Evolutionary conservation across 768 basidiomycete species (phyloP).

Genomic region (Solioccasus polychromus): DNA sequence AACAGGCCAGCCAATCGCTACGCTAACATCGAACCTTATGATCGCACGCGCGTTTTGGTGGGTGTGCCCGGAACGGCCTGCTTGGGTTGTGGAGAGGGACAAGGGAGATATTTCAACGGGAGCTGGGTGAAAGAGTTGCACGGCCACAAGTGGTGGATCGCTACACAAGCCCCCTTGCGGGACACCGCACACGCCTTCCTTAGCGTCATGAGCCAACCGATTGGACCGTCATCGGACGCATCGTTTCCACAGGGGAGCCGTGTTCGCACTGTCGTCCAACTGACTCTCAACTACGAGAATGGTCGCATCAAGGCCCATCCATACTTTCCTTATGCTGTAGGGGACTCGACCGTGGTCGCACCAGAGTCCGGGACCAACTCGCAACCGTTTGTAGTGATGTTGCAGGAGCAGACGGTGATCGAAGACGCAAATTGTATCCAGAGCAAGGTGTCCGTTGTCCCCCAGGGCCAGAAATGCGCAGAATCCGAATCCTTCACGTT

Average conservation of each 20-base stretch:
- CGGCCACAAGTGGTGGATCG: conserved; percentile 81
- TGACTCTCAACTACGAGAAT: conserved; percentile 70
- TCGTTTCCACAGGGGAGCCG: conserved; percentile 37
- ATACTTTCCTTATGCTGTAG: conserved; percentile 67
- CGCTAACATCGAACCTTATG: conserved; percentile 70
- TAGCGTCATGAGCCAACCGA: conserved; percentile 57
- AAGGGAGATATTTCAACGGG: conserved; percentile 72
- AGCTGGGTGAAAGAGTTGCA: conserved; percentile 78
- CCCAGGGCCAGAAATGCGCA: conserved; percentile 28
- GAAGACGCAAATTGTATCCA: conserved; percentile 58
- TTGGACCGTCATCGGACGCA: conserved; percentile 33
- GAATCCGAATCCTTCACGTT: conserved; percentile 49
- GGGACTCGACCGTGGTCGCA: conserved; percentile 45
- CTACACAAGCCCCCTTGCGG: conserved; percentile 77
- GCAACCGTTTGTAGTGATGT: conserved; percentile 54
- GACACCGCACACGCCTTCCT: conserved; percentile 74
- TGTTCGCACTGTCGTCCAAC: conserved; percentile 76
- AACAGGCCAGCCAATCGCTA: conserved; percentile 66
- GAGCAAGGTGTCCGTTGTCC: conserved; percentile 57
- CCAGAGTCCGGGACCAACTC: conserved; percentile 43
- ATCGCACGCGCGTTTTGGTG: conserved; percentile 72
- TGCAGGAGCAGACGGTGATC: conserved; percentile 45
- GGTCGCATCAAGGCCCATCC: conserved; percentile 71
- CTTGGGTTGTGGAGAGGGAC: conserved; percentile 21
- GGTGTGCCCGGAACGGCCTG: conserved; percentile 21